These are phyloP conservation scores for Trichoderma breve DNA, from an alignment of 2,329 filamentous ascomycete species.

Conservation along the genomic window DNA sequence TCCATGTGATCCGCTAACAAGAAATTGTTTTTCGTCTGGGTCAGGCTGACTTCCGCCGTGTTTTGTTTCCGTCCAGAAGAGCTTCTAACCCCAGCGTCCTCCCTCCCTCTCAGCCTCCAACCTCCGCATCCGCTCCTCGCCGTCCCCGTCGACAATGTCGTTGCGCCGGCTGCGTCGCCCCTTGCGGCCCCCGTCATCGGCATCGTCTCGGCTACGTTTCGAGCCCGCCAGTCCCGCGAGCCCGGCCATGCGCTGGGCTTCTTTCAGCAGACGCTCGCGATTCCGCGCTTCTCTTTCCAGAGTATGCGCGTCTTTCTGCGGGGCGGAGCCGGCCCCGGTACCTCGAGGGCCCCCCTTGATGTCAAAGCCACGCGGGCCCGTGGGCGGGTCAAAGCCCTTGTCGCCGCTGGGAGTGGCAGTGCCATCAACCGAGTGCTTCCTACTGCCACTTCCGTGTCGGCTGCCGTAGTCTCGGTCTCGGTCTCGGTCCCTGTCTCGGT, in stretches of 20 bases:
- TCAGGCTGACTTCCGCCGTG: neutral
- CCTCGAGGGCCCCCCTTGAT: slow-evolving; percentile 32
- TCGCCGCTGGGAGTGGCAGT: slow-evolving; percentile 34
- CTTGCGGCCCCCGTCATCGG: slow-evolving; percentile 41
- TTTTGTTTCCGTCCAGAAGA: neutral
- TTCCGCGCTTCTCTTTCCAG: slow-evolving; percentile 66
- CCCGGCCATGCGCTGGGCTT: slow-evolving; percentile 63
- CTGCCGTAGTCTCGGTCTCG: slow-evolving; percentile 34
- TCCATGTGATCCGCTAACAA: neutral
- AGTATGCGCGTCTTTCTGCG: slow-evolving; percentile 60
- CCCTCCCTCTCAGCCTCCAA: slow-evolving; percentile 60
- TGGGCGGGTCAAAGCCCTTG: slow-evolving; percentile 43
- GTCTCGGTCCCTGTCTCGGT: slow-evolving; percentile 37
- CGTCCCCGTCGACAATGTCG: slow-evolving; percentile 47
- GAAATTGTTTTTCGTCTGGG: neutral
- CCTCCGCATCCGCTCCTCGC: slow-evolving; percentile 51
- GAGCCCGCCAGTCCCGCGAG: slow-evolving; percentile 46
- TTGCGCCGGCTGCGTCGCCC: slow-evolving; percentile 44
- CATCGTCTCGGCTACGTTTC: slow-evolving; percentile 52
- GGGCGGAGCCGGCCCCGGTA: slow-evolving; percentile 20
- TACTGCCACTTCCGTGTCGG: slow-evolving; percentile 35
- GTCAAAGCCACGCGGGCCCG: slow-evolving; percentile 41
- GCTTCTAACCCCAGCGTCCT: slow-evolving; percentile 45
- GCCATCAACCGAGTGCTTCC: slow-evolving; percentile 30
- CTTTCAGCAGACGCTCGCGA: slow-evolving; percentile 64